These are phyloP conservation scores for Rhynchosporium secalis DNA, from an alignment of 2,329 filamentous ascomycete genomes.

Conservation along the genomic window DNA sequence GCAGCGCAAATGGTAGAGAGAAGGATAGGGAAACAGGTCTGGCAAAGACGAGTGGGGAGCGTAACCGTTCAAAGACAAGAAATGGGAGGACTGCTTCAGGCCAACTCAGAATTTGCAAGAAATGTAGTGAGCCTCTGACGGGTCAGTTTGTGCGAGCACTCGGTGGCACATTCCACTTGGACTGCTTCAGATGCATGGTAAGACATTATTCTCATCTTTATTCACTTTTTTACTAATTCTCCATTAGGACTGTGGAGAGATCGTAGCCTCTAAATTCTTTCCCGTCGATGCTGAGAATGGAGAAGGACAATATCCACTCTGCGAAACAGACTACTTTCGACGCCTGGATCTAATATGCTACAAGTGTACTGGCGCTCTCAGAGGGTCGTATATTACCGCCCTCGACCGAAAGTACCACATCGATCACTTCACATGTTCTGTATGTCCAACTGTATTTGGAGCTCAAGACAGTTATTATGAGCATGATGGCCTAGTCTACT, in stretches of 20 bases:
- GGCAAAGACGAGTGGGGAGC: conserved; percentile 50
- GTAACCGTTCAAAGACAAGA: conserved; percentile 56
- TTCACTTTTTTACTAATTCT: conserved; percentile 27
- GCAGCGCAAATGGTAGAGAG: conserved; percentile 35
- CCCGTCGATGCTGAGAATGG: conserved; percentile 90
- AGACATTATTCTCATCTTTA: conserved; percentile 23
- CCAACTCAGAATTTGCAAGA: conserved; percentile 71
- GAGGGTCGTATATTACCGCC: conserved; percentile 96
- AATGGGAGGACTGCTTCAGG: conserved; percentile 58
- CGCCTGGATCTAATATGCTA: conserved; percentile 88
- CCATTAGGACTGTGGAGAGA: conserved; percentile 86
- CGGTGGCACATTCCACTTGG: conserved; percentile 91
- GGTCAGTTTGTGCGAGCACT: conserved; percentile 95
- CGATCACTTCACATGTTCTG: conserved; percentile 97
- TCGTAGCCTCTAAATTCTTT: conserved; percentile 98
- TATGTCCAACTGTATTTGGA: conserved; percentile 96
- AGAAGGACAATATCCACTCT: conserved; percentile 85
- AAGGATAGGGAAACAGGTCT: conserved; percentile 30
- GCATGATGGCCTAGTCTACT: conserved; percentile 94
- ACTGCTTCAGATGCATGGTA: conserved; percentile 97
- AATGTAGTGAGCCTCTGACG: conserved; percentile 83
- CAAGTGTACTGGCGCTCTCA: conserved; percentile 86
- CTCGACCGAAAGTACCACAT: conserved; percentile 98
- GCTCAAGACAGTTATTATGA: conserved; percentile 99
- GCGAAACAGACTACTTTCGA: conserved; percentile 97